Evolutionary conservation across 148 eudicot species (phyloP), one percentile per base, ranked within the genome.

Genomic region (Fagopyrum esculentum): DNA sequence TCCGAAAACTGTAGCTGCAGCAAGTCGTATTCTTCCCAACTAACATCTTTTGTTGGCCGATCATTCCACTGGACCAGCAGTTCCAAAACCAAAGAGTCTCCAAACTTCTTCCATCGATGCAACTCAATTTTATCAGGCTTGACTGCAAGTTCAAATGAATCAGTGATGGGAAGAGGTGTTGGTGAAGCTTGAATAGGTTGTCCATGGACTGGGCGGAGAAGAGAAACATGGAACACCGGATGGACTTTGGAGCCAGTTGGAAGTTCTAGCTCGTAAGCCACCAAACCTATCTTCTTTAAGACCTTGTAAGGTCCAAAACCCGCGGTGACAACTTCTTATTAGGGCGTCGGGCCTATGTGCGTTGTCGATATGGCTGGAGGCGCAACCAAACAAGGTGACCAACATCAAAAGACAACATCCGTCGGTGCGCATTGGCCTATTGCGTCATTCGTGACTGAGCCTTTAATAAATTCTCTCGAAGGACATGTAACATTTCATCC

Each of bases 301-400:
- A 73, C 44, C 12, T 49, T 50, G 3, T 73, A 73, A 3, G 75
- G 75, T 6, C 75, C 75, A 48, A 73, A 73, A 26, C 51, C 19
- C 59, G 26, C 26, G 26, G 26, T 22, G 26, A 22, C 26, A 22
- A 22, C 26, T 22, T 22, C 26, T 22, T 0, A 22, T 22, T 22
- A 22, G 26, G 26, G 26, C 26, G 26, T 22, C 26, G 26, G 26
- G 26, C 26, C 26, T 0, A 22, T 22, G 26, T 22, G 26, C 26
- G 26, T 22, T 22, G 26, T 22, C 26, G 26, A 22, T 22, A n/a
- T 29, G 60, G 75, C 2, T 60, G 22, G 3, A 73, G 75, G 15
- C 52, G 51, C 59, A 50, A 44, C 5, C 52, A 8, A 15, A 73
- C 59, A 11, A 6, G 15, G 16, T 73, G 44, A n/a, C 75, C 75